Evolutionary conservation across 139 green algal species (phyloP), one percentile per base, ranked within the genome.

Genomic region (Chlamydomonas eustigma): DNA sequence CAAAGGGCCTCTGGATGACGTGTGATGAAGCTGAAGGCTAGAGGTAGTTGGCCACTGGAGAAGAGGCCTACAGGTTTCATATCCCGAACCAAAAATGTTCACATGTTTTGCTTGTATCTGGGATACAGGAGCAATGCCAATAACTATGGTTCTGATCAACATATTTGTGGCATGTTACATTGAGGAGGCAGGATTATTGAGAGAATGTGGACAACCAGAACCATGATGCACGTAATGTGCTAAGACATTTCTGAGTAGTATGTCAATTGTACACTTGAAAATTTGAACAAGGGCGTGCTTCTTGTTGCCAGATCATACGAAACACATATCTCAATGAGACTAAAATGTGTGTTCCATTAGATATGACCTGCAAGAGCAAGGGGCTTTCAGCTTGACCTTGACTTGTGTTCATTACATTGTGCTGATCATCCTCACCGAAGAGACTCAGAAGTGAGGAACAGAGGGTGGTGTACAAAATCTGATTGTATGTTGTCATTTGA

Each of bases 401-500:
- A 28, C 44, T 72, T 50, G 30, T 25, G 31, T 3, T 38, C n/a
- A 30, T 6, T 3, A 50, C 22, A n/a, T 4, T 39, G 31, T 37
- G 65, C 65, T 44, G 65, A 6, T 33, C 65, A 39, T 25, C 3
- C 80, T 80, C 51, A 88, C 85, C 80, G 12, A 86, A 75, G 22
- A 75, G 65, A 39, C 80, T 85, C 0, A 93, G 72, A 1, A 79
- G 58, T 1, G 88, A 87, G 2, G 90, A 93, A 76, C 86, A 94
- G 4, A 90, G 31, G 1, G 87, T 91, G 24, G 88, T 86, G 79
- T 89, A 96, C 25, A 96, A 84, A 38, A 96, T 90, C 80, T 99
- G 92, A 81, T 97, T 97, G 89, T 91, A 94, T 33, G 91, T 95
- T 31, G 90, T 94, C 95, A 99, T 98, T 31, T 63, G 36, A 38